phyloP scores from a whole-genome alignment of 129 eudicot species.

The Mikania micrantha region DNA sequence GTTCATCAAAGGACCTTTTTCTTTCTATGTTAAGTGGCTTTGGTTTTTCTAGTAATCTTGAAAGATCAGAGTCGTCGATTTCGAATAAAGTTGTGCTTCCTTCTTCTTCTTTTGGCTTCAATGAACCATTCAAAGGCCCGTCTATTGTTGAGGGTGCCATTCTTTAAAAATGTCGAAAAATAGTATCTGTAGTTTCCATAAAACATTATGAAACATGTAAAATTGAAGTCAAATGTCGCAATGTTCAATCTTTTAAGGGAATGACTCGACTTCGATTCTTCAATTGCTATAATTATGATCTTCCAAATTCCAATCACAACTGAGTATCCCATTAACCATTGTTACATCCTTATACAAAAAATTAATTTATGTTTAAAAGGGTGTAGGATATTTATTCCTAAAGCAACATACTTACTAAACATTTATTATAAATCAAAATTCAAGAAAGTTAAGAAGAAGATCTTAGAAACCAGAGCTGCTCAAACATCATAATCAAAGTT shows the following conservation, averaged over 20 bases:
- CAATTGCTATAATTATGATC: no score
- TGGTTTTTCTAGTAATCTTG: conserved; percentile 58
- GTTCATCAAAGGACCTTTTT: conserved; percentile 81
- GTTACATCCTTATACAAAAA: background rate
- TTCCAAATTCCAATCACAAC: background rate
- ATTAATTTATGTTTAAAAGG: background rate
- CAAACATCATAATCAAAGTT: conserved; percentile 19
- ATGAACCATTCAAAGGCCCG: conserved; percentile 43
- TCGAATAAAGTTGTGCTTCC: conserved; percentile 37
- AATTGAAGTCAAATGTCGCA: background rate
- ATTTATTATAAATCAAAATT: background rate
- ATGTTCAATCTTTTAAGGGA: background rate
- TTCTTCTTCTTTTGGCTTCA: conserved; percentile 33
- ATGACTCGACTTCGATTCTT: no score
- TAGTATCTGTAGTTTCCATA: conserved; percentile 22
- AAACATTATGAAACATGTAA: background rate
- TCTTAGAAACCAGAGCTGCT: conserved; percentile 27
- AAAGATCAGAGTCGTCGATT: conserved; percentile 62
- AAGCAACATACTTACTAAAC: background rate
- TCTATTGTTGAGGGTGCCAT: conserved; percentile 47
- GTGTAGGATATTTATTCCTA: conserved; percentile 11
- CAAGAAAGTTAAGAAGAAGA: conserved; percentile 5
- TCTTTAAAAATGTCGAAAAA: background rate
- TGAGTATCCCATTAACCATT: background rate
- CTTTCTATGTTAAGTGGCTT: conserved; percentile 63